phyloP scores from a whole-genome alignment of 257 asterid genomes.

The Ilex asprella region DNA sequence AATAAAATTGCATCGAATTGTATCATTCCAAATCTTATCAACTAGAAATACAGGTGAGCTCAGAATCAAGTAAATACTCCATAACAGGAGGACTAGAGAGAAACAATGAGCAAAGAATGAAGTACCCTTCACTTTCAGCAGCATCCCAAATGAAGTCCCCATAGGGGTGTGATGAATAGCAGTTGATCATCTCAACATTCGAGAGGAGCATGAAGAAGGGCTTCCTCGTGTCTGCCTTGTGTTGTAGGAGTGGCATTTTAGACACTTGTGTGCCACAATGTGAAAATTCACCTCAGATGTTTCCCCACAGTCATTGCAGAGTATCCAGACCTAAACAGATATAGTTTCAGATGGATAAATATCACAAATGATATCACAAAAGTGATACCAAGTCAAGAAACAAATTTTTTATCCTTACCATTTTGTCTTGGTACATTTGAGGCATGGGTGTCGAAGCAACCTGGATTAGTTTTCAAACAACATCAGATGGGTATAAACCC shows the following conservation, averaged over 20 bases:
- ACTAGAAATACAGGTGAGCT: too few species aligned
- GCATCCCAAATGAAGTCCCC: too few species aligned
- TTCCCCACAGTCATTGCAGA: slow-evolving; percentile 64
- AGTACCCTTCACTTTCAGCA: too few species aligned
- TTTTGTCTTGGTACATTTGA: slow-evolving; percentile 36
- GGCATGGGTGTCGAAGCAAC: slow-evolving; percentile 61
- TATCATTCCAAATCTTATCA: too few species aligned
- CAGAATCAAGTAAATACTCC: too few species aligned
- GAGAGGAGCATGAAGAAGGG: slow-evolving; percentile 29
- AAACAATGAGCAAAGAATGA: too few species aligned
- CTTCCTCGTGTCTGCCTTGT: slow-evolving; percentile 55
- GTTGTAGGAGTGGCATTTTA: slow-evolving; percentile 55
- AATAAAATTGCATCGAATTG: too few species aligned
- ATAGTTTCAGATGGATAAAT: background rate
- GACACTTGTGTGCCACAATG: slow-evolving; percentile 49
- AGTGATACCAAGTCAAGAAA: background rate
- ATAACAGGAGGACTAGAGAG: too few species aligned
- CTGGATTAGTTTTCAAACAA: slow-evolving; percentile 20
- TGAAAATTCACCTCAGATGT: slow-evolving; percentile 59
- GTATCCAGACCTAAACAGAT: slow-evolving; percentile 53
- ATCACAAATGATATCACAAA: too few species aligned
- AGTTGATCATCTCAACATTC: slow-evolving; percentile 22
- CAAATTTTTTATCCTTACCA: slow-evolving; percentile 28
- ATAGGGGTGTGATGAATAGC: too few species aligned
- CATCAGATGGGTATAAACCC: background rate